These are phyloP conservation scores for Penicillium sp. DNA, from an alignment of 2,329 filamentous ascomycete genomes.

Conservation along the genomic window DNA sequence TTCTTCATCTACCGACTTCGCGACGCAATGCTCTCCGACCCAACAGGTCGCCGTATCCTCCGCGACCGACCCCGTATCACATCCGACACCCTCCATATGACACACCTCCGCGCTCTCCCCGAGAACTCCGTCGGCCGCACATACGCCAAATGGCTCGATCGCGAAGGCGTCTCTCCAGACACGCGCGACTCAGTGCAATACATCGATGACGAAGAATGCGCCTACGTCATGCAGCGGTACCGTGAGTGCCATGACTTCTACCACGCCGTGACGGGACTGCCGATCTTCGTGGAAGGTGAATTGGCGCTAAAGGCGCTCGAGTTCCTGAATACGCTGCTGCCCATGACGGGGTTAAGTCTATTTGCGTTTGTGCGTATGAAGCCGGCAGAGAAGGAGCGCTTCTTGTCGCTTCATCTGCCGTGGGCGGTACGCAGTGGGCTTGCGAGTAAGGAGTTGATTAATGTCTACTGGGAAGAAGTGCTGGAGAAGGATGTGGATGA, in stretches of 20 bases:
- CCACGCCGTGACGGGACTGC: constrained; percentile 86
- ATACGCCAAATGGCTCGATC: constrained; percentile 88
- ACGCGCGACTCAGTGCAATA: constrained; percentile 78
- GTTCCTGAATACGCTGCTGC: constrained; percentile 87
- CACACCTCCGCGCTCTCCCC: constrained; percentile 67
- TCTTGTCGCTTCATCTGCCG: constrained; percentile 64
- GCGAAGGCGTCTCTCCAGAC: constrained; percentile 88
- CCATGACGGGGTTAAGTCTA: constrained; percentile 88
- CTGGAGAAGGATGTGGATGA: constrained; percentile 76
- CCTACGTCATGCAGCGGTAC: constrained; percentile 98
- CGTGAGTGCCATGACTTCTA: constrained; percentile 97
- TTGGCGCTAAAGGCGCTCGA: constrained; percentile 97
- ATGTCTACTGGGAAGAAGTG: constrained; percentile 97
- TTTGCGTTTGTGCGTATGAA: constrained; percentile 66
- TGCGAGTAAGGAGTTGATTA: constrained; percentile 73
- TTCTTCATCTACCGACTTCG: constrained; percentile 93
- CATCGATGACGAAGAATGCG: constrained; percentile 91
- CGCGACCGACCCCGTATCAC: constrained; percentile 84
- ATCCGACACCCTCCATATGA: constrained; percentile 63
- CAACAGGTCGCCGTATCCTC: constrained; percentile 85
- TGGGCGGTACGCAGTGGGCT: constrained; percentile 87
- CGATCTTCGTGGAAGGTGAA: constrained; percentile 90
- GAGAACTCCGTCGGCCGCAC: constrained; percentile 70
- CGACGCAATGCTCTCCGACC: constrained; percentile 78
- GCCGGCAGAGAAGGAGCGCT: constrained; percentile 59